These are phyloP conservation scores for Saccharomyces hybrid DNA, from an alignment of 1,139 yeast species.

Conservation along the genomic window DNA sequence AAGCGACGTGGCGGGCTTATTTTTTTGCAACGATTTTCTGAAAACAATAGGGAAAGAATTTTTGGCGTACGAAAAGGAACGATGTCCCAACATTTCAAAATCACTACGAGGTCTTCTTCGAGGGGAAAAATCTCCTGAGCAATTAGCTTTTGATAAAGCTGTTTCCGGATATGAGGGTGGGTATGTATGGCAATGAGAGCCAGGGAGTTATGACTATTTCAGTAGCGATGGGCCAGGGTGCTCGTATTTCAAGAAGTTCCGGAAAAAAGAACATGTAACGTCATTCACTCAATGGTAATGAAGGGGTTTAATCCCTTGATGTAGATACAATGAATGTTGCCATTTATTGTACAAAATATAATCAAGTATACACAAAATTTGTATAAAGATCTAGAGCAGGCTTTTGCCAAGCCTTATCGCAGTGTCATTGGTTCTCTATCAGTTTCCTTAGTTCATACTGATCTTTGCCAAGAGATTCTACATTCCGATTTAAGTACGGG, in stretches of 20 bases:
- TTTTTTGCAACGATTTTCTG: background rate
- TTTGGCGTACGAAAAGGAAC: constrained; percentile 1
- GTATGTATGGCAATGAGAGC: background rate
- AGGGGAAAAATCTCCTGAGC: background rate
- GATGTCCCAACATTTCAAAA: background rate
- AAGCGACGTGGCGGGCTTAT: background rate
- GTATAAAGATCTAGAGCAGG: too few relatives aligned
- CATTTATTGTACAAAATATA: too few relatives aligned
- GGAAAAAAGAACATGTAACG: background rate
- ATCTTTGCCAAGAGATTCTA: background rate
- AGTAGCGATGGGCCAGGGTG: background rate
- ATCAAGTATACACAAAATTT: too few relatives aligned
- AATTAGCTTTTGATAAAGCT: too few relatives aligned
- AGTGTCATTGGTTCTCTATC: background rate
- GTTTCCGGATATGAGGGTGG: background rate
- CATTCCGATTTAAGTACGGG: background rate
- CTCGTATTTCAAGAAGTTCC: background rate
- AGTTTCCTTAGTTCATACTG: background rate
- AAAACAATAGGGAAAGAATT: background rate
- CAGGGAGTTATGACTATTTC: background rate
- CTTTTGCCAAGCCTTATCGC: too few relatives aligned
- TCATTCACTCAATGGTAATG: too few relatives aligned
- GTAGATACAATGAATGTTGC: too few relatives aligned
- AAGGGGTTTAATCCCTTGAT: too few relatives aligned
- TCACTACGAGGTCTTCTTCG: background rate